These are phyloP conservation scores for Solanum phureja DNA, from an alignment of 257 asterid species.

Conservation along the genomic window DNA sequence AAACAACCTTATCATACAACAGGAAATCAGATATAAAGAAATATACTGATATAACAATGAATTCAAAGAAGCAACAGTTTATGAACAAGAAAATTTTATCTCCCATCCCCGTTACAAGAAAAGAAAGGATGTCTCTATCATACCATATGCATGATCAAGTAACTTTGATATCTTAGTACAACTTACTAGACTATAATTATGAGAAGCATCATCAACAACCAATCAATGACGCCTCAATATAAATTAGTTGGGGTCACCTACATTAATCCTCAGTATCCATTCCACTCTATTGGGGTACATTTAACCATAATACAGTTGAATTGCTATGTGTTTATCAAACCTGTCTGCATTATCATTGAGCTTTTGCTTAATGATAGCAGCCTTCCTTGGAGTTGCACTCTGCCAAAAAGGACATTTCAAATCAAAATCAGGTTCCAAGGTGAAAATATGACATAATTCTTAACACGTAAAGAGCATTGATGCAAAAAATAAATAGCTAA, in stretches of 20 bases:
- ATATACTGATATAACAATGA: background rate
- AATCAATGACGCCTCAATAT: background rate
- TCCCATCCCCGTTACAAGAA: background rate
- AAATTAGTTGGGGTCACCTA: background rate
- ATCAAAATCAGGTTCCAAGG: background rate
- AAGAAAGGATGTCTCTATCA: background rate
- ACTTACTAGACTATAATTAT: background rate
- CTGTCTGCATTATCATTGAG: conserved; percentile 72
- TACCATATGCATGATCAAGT: background rate
- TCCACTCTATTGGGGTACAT: background rate
- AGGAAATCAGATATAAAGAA: background rate
- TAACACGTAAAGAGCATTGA: background rate
- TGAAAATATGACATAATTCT: background rate
- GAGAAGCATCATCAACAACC: background rate
- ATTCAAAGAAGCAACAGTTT: background rate
- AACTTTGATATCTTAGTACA: background rate
- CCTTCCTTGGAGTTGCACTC: conserved; percentile 87
- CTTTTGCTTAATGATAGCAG: conserved; percentile 62
- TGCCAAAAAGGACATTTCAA: conserved; percentile 10
- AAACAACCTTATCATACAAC: background rate
- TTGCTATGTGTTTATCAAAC: conserved; percentile 15
- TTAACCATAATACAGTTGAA: background rate
- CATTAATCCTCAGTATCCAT: no score
- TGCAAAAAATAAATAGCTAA: background rate
- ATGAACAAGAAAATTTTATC: background rate